Conservation (phyloP, 2,329 filamentous ascomycete species). For the Emmonsia crescens region DNA sequence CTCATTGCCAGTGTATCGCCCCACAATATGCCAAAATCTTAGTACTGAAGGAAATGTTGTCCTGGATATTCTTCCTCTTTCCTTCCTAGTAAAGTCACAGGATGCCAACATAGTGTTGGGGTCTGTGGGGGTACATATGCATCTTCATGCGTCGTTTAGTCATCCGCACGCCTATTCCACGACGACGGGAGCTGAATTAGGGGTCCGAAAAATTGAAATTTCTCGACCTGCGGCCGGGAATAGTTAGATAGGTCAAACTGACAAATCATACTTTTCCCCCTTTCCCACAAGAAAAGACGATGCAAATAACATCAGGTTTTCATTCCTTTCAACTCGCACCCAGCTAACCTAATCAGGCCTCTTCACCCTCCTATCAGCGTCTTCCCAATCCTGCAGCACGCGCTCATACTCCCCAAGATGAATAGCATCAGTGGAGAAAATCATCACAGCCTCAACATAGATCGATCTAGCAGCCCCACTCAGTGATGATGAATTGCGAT, state of each 20-base stretch:
- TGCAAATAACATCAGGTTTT: constrained; percentile 17
- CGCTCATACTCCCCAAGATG: constrained; percentile 61
- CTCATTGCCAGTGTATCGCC: no score
- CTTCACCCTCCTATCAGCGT: constrained; percentile 23
- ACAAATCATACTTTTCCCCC: background rate
- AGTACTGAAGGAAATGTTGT: no score
- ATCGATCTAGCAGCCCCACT: constrained; percentile 23
- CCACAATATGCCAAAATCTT: no score
- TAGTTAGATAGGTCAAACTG: no score
- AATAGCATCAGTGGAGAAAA: constrained; percentile 68
- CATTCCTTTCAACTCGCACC: constrained; percentile 24
- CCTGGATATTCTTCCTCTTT: no score
- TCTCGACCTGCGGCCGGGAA: no score
- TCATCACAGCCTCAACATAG: constrained; percentile 59
- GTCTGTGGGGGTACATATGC: no score
- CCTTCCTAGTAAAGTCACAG: no score
- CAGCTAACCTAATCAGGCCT: constrained; percentile 2
- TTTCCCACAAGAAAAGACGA: background rate
- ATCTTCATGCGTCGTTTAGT: no score
- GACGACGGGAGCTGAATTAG: background rate
- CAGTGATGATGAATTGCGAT: background rate
- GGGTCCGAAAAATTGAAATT: background rate
- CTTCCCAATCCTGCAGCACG: constrained; percentile 36
- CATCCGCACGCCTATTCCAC: no score
- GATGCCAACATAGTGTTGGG: no score